A percentile compares a stretch with the other conserved stretches of the same genome.
Conservation (phyloP, 306 rosid genomes). For the Cicer yamashitae region DNA sequence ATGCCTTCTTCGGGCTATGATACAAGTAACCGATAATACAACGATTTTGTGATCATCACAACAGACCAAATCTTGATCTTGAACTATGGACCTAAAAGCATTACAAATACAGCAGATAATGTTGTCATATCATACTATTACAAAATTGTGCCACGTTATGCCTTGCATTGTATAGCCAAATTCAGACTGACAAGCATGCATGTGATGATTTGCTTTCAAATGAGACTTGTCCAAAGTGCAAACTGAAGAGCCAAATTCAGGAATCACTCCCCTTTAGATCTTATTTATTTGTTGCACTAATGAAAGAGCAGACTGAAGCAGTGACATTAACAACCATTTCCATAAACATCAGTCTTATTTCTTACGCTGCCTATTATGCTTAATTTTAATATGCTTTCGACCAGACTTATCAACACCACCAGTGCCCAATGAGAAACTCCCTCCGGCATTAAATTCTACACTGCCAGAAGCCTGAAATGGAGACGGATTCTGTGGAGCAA, state of each 20-base stretch:
- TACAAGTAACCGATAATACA: slow-evolving; percentile 63
- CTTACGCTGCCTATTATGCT: slow-evolving; percentile 60
- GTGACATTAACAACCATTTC: slow-evolving; percentile 9
- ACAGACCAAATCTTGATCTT: slow-evolving; percentile 50
- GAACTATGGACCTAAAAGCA: slow-evolving; percentile 44
- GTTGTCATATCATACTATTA: slow-evolving; percentile 51
- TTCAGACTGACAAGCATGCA: slow-evolving; percentile 29
- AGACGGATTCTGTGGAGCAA: slow-evolving; percentile 63
- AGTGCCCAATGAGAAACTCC: slow-evolving; percentile 87
- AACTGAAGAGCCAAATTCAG: slow-evolving; percentile 38
- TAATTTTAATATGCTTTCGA: slow-evolving; percentile 59
- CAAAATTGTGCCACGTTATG: slow-evolving; percentile 66
- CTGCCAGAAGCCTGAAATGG: slow-evolving; percentile 83
- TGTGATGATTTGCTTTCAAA: slow-evolving; percentile 39
- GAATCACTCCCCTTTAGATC: slow-evolving; percentile 37
- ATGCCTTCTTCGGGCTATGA: slow-evolving; percentile 56
- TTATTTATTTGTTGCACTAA: slow-evolving; percentile 41
- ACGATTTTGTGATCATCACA: slow-evolving; percentile 37
- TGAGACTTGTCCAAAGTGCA: slow-evolving; percentile 39
- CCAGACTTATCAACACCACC: slow-evolving; percentile 74
- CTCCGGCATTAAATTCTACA: slow-evolving; percentile 62
- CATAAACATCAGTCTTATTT: slow-evolving; percentile 53
- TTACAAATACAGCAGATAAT: slow-evolving; percentile 53
- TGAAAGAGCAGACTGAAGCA: slow-evolving; percentile 31
- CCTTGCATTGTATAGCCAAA: slow-evolving; percentile 45